phyloP scores from a whole-genome alignment of 2,329 filamentous ascomycete species.

The Aspergillus sp. region DNA sequence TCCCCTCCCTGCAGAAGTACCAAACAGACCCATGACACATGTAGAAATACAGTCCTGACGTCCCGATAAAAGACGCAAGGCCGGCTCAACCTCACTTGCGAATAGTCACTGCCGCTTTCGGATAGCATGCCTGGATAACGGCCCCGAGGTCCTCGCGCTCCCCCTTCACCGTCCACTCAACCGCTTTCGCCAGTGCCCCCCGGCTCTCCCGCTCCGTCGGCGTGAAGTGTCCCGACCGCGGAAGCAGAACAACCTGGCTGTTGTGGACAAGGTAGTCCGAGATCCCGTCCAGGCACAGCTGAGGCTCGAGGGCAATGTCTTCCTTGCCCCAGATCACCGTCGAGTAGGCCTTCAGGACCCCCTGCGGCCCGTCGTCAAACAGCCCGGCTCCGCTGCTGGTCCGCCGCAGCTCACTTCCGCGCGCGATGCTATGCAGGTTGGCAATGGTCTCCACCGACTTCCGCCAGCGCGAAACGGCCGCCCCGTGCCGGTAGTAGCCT shows the following conservation, averaged over 20 bases:
- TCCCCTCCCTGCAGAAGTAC: no score
- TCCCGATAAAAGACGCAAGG: not conserved
- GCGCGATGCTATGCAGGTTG: slow-evolving; percentile 37
- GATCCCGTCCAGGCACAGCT: slow-evolving; percentile 44
- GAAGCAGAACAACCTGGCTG: slow-evolving; percentile 44
- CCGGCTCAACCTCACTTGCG: slow-evolving; percentile 23
- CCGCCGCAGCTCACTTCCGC: slow-evolving; percentile 19
- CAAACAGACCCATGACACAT: no score
- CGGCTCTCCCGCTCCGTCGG: slow-evolving; percentile 39
- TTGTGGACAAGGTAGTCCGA: slow-evolving; percentile 41
- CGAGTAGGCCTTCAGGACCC: slow-evolving; percentile 42
- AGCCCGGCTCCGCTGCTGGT: slow-evolving; percentile 32
- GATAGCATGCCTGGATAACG: slow-evolving; percentile 23
- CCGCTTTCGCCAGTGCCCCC: slow-evolving; percentile 32
- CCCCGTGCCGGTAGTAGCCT: slow-evolving; percentile 45
- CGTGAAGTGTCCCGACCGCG: slow-evolving; percentile 45
- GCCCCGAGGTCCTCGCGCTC: slow-evolving; percentile 27
- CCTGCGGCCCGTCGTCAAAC: slow-evolving; percentile 37
- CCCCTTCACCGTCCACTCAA: slow-evolving; percentile 30
- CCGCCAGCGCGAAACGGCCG: slow-evolving; percentile 38
- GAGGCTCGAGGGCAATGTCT: slow-evolving; percentile 43
- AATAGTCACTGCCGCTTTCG: slow-evolving; percentile 21
- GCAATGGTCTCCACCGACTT: slow-evolving; percentile 44
- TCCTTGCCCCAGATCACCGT: slow-evolving; percentile 46
- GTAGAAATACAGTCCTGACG: not conserved